Evolutionary conservation across 2,329 filamentous ascomycete genomes (phyloP).

Genomic region (Colletotrichum sp.): DNA sequence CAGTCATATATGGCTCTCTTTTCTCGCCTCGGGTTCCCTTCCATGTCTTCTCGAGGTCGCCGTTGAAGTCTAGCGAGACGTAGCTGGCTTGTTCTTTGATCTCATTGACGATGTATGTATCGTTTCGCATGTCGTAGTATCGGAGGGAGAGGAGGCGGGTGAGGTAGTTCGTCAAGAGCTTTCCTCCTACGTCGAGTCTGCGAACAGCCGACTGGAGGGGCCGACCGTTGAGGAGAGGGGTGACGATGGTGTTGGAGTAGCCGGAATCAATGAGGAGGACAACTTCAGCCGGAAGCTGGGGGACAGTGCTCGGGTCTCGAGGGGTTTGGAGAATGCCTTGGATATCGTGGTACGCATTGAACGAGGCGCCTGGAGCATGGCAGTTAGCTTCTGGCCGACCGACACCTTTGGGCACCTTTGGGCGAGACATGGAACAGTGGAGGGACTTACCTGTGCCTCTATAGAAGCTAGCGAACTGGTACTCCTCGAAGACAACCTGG

Average conservation of each 20-base stretch:
- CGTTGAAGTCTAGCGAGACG: constrained; percentile 76
- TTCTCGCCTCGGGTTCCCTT: constrained; percentile 72
- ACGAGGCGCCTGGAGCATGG: constrained; percentile 61
- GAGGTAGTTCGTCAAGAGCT: constrained; percentile 90
- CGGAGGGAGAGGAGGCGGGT: constrained; percentile 88
- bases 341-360: constrained; percentile 85
- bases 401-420: not conserved
- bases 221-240: constrained; percentile 81
- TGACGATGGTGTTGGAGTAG: constrained; percentile 91
- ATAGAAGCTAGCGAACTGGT: constrained; percentile 87
- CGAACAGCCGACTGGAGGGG: constrained; percentile 83
- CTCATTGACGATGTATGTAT: constrained; percentile 91
- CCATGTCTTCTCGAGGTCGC: constrained; percentile 84
- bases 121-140: constrained; percentile 95
- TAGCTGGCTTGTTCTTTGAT: constrained; percentile 93
- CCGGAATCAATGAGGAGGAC: constrained; percentile 90
- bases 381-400: not conserved
- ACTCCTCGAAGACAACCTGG: constrained; percentile 97
- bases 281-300: constrained; percentile 71
- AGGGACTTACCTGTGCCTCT: constrained; percentile 67
- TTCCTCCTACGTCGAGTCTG: constrained; percentile 89
- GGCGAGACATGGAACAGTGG: not conserved
- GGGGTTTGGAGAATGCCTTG: constrained; percentile 71
- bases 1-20: constrained; percentile 52
- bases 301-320: constrained; percentile 45